A percentile compares a stretch with the other conserved stretches of the same genome.
These are phyloP conservation scores for Pelomyxa schiedti DNA, from an alignment of 78 protist genomes.

Conservation along the genomic window DNA sequence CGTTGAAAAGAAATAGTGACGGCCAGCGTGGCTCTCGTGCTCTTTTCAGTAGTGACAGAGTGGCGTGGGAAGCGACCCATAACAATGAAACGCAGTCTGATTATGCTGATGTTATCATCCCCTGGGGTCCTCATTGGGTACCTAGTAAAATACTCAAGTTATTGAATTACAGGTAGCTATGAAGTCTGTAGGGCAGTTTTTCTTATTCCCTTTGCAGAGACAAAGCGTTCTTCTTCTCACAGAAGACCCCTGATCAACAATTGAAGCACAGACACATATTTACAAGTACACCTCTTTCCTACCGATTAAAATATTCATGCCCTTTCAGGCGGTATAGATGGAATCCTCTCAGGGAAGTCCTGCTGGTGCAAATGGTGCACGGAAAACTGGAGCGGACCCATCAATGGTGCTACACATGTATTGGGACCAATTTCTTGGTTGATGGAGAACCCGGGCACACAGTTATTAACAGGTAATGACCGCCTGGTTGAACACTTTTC, in stretches of 20 bases:
- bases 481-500: no score
- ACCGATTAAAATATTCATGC: no score
- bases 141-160: neutral
- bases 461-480: constrained; percentile 31
- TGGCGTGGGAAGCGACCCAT: neutral
- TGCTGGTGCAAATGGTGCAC: constrained; percentile 33
- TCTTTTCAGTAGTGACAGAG: neutral
- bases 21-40: neutral
- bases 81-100: constrained; percentile 11
- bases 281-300: no score
- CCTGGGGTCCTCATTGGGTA: constrained; percentile 11
- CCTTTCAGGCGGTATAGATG: constrained; percentile 15
- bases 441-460: constrained; percentile 29
- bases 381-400: neutral
- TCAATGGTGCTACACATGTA: neutral
- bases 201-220: constrained; percentile 10
- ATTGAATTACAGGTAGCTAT: constrained; percentile 10
- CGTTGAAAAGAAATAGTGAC: neutral
- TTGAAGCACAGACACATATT: constrained; percentile 22
- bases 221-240: constrained; percentile 31
- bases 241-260: neutral
- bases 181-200: neutral
- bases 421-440: constrained; percentile 30
- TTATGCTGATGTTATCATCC: constrained; percentile 19
- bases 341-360: constrained; percentile 3